Evolutionary conservation across 495 filamentous ascomycete species (phyloP).

Genomic region (Cercophora scortea): DNA sequence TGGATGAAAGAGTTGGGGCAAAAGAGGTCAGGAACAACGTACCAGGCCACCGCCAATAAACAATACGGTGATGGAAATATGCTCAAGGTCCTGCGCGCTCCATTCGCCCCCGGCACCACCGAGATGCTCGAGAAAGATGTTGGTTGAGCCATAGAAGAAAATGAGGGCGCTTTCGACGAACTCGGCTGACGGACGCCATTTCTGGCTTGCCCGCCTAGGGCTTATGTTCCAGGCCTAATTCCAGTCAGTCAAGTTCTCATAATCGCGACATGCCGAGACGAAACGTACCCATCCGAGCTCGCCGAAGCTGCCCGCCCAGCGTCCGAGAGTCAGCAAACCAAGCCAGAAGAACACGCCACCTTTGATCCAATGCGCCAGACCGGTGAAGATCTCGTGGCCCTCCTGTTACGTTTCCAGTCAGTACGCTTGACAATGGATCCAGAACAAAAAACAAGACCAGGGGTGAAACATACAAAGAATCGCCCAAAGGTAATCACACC

Average conservation of each 20-base stretch:
- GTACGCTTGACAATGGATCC: neutral
- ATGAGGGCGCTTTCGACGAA: constrained; percentile 85
- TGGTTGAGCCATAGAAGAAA: constrained; percentile 79
- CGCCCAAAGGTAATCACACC: constrained; percentile 51
- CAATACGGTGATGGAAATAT: constrained; percentile 85
- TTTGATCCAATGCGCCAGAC: constrained; percentile 90
- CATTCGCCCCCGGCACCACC: constrained; percentile 61
- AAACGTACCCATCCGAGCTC: constrained; percentile 74
- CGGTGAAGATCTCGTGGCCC: constrained; percentile 48
- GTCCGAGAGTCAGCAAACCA: constrained; percentile 77
- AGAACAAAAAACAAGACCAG: no score
- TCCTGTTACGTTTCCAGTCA: constrained; percentile 10
- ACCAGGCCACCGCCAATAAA: constrained; percentile 93
- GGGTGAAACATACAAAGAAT: constrained; percentile 43
- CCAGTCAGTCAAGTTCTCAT: constrained; percentile 8
- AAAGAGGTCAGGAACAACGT: constrained; percentile 23
- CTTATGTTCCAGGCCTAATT: constrained; percentile 77
- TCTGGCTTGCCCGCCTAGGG: constrained; percentile 54
- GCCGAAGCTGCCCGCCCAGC: constrained; percentile 85
- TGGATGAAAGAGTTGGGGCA: neutral
- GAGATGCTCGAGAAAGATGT: constrained; percentile 90
- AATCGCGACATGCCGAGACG: neutral
- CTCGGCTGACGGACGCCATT: constrained; percentile 70
- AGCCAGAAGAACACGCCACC: constrained; percentile 98
- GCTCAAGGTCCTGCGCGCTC: constrained; percentile 77